These are phyloP conservation scores for Ophiostoma fasciatum DNA, from an alignment of 2,329 filamentous ascomycete genomes.

Conservation along the genomic window DNA sequence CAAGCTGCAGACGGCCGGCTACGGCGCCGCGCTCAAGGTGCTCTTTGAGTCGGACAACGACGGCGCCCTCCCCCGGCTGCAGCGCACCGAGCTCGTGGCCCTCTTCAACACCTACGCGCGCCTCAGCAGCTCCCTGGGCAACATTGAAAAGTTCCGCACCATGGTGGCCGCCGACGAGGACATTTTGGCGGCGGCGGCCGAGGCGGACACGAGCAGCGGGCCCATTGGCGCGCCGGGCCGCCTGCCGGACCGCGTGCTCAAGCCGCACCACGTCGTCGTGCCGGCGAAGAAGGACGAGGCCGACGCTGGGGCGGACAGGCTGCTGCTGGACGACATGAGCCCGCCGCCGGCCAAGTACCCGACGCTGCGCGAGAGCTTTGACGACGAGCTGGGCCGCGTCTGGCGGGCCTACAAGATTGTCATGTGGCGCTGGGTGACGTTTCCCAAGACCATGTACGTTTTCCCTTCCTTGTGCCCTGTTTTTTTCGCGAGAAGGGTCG, in stretches of 20 bases:
- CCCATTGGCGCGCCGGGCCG: conserved; percentile 9
- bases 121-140: conserved; percentile 64
- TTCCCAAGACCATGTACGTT: conserved; percentile 59
- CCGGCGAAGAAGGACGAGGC: conserved; percentile 13
- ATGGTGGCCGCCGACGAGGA: conserved; percentile 31
- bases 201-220: conserved; percentile 11
- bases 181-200: conserved; percentile 10
- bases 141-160: conserved; percentile 55
- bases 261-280: conserved; percentile 27
- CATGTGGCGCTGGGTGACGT: conserved; percentile 50
- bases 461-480: neutral
- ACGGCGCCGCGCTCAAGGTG: conserved; percentile 87
- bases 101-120: conserved; percentile 88
- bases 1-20: conserved; percentile 88
- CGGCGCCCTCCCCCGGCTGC: conserved; percentile 49
- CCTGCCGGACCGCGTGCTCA: conserved; percentile 25
- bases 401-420: conserved; percentile 51
- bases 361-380: conserved; percentile 41
- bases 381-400: conserved; percentile 49
- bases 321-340: neutral
- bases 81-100: conserved; percentile 84
- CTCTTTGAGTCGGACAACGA: conserved; percentile 79
- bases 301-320: conserved; percentile 23
- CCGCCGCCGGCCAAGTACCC: conserved; percentile 20
- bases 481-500: neutral